Percentiles rank a stretch among this genome's conserved stretches.
phyloP scores from a whole-genome alignment of 2,329 filamentous ascomycete species.

The Aureobasidium namibiae region DNA sequence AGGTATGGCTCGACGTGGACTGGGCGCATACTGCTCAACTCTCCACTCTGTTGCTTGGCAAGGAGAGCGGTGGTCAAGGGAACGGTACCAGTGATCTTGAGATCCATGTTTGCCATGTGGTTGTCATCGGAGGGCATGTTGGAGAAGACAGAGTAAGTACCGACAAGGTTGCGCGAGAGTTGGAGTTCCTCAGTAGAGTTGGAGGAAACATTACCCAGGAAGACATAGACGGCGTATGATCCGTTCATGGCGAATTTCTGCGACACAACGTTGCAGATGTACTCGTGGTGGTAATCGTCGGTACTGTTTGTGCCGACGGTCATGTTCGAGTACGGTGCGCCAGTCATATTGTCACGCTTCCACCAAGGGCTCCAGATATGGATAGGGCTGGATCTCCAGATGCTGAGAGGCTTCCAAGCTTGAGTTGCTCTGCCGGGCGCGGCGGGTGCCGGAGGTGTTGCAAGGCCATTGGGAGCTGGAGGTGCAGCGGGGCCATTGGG shows the following conservation, averaged over 20 bases:
- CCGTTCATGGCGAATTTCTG: constrained; percentile 52
- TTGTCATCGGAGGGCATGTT: constrained; percentile 18
- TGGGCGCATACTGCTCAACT: constrained; percentile 26
- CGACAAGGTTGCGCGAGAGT: constrained; percentile 45
- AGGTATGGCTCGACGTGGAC: constrained; percentile 24
- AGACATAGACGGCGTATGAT: constrained; percentile 60
- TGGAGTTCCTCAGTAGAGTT: constrained; percentile 34
- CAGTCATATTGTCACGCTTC: constrained; percentile 8
- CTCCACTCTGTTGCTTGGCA: constrained; percentile 24
- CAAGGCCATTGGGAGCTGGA: no score
- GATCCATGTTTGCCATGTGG: constrained; percentile 20
- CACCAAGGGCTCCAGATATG: not conserved
- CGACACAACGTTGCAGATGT: constrained; percentile 59
- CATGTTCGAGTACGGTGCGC: not conserved
- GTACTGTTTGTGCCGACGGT: not conserved
- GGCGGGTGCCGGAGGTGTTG: no score
- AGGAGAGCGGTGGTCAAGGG: constrained; percentile 38
- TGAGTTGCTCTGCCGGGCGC: no score
- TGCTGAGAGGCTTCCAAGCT: not conserved
- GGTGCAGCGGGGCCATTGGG: not conserved
- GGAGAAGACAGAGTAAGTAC: constrained; percentile 47
- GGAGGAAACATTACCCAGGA: constrained; percentile 47
- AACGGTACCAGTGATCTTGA: constrained; percentile 33
- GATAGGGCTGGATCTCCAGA: not conserved
- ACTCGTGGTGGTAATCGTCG: constrained; percentile 40